phyloP scores from a whole-genome alignment of 306 rosid genomes.

The Prunus padus region DNA sequence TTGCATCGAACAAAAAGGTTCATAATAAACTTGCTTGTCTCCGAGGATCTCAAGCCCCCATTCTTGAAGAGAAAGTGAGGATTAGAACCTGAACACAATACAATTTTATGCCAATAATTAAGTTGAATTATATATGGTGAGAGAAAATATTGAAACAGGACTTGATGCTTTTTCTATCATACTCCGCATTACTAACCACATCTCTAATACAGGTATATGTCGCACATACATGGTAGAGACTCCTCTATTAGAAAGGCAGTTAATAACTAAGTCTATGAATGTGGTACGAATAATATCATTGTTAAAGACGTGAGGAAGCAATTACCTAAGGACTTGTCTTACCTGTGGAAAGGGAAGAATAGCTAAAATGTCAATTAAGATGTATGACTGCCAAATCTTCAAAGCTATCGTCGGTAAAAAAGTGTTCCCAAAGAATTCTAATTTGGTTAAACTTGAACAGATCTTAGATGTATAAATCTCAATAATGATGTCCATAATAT shows the following conservation, averaged over 20 bases:
- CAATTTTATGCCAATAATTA: no score
- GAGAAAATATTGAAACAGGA: no score
- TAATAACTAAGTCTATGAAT: no score
- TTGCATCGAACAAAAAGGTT: slow-evolving; percentile 20
- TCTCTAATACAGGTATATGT: no score
- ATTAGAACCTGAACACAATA: neutral
- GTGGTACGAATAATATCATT: no score
- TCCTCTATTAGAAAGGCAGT: no score
- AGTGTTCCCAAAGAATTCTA: neutral
- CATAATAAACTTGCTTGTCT: slow-evolving; percentile 8
- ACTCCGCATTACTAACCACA: no score
- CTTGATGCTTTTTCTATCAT: no score
- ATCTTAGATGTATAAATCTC: neutral
- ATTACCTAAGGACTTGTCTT: neutral
- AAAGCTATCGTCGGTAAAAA: neutral
- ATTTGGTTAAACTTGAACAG: neutral
- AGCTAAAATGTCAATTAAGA: slow-evolving; percentile 30
- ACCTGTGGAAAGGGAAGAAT: slow-evolving; percentile 36
- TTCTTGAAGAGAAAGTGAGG: neutral
- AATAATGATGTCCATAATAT: slow-evolving; percentile 23
- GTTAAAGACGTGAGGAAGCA: no score
- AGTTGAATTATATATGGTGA: no score
- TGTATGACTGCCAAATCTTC: neutral
- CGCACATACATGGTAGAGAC: no score
- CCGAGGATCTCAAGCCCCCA: neutral